Conservation (phyloP, 108 stramenopile genomes). For the Skeletonema potamos region DNA sequence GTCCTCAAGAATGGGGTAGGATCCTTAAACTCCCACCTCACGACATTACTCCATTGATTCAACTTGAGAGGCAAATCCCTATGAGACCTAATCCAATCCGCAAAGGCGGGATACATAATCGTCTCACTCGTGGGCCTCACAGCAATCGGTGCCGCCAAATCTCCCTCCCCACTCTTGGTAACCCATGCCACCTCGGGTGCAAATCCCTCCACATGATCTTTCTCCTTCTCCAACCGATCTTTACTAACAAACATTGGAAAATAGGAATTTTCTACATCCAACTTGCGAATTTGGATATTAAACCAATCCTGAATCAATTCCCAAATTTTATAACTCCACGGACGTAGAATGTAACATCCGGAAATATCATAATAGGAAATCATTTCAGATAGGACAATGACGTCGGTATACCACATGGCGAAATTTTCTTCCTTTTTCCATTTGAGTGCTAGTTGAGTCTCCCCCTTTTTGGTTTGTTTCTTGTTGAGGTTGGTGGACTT, state of each 20-base stretch:
- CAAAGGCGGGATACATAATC: slow-evolving; percentile 99
- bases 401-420: slow-evolving; percentile 96
- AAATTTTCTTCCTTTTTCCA: slow-evolving; percentile 96
- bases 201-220: slow-evolving; percentile 99
- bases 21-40: slow-evolving; percentile 99
- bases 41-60: slow-evolving; percentile 99
- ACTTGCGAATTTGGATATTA: slow-evolving; percentile 82
- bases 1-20: slow-evolving; percentile 98
- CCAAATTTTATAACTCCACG: slow-evolving; percentile 99
- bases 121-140: slow-evolving; percentile 98
- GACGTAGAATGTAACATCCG: slow-evolving; percentile 99
- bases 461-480: slow-evolving; percentile 74
- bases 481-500: slow-evolving; percentile 46
- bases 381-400: slow-evolving; percentile 97
- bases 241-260: slow-evolving; percentile 97
- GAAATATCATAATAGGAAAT: slow-evolving; percentile 98
- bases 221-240: slow-evolving; percentile 93
- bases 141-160: slow-evolving; percentile 95
- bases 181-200: slow-evolving; percentile 99
- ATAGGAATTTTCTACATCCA: slow-evolving; percentile 96
- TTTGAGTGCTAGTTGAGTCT: slow-evolving; percentile 77
- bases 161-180: slow-evolving; percentile 86
- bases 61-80: slow-evolving; percentile 96
- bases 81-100: slow-evolving; percentile 93
- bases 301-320: slow-evolving; percentile 97